A percentile compares a stretch with the other conserved stretches of the same genome.
Evolutionary conservation across 2,329 filamentous ascomycete genomes (phyloP).

Genomic region (Talaromyces rugulosus): DNA sequence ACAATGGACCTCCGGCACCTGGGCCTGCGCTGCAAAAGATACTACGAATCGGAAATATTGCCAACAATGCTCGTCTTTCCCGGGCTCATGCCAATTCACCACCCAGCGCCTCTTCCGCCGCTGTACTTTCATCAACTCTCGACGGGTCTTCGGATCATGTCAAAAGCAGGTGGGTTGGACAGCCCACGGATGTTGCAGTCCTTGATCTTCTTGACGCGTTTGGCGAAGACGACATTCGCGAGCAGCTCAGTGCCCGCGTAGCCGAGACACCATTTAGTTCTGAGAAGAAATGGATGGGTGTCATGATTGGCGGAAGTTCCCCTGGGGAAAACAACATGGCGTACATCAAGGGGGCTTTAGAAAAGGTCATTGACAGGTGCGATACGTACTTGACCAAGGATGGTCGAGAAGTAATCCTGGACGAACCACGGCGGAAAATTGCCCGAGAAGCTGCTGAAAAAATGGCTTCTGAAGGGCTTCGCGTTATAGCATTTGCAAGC

Average conservation of each 20-base stretch:
- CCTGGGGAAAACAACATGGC: constrained; percentile 67
- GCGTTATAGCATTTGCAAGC: constrained; percentile 90
- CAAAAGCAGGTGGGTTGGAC: constrained; percentile 90
- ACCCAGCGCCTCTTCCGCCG: constrained; percentile 66
- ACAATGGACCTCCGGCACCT: constrained; percentile 49
- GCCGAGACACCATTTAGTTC: constrained; percentile 94
- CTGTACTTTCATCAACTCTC: constrained; percentile 81
- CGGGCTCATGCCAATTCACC: constrained; percentile 66
- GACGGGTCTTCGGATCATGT: constrained; percentile 56
- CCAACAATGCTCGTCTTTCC: constrained; percentile 85
- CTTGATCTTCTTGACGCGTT: constrained; percentile 88
- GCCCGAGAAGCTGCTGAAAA: constrained; percentile 74
- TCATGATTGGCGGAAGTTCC: constrained; percentile 63
- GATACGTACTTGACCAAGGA: constrained; percentile 86
- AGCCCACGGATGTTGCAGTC: constrained; percentile 96
- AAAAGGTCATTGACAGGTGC: constrained; percentile 78
- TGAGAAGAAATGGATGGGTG: constrained; percentile 98
- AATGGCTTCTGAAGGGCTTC: constrained; percentile 84
- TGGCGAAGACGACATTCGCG: constrained; percentile 84
- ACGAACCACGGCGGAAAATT: constrained; percentile 68
- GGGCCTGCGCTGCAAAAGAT: constrained; percentile 75
- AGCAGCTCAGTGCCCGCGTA: constrained; percentile 74
- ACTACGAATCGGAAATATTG: constrained; percentile 88
- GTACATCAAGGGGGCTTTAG: constrained; percentile 93
- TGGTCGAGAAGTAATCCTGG: constrained; percentile 79